Evolutionary conservation across 345 rosid genomes (phyloP).

Genomic region (Aquilaria yunnanensis): DNA sequence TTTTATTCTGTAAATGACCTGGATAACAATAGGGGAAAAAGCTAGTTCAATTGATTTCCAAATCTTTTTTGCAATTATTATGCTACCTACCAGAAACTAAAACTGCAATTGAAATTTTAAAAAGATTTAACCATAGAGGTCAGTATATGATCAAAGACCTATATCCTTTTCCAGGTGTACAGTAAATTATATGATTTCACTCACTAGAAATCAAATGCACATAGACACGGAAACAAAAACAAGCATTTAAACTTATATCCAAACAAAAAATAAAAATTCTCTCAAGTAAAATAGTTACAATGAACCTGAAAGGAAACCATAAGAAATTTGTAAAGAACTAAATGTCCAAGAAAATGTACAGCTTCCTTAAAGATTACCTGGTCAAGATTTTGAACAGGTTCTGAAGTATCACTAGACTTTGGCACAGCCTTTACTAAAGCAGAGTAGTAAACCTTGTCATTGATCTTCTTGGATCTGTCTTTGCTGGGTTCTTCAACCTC

Average conservation of each 20-base stretch:
- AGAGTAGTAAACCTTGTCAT: slow-evolving; percentile 78
- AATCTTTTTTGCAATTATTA: too few relatives aligned
- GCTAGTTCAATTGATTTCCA: too few relatives aligned
- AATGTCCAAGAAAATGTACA: neutral
- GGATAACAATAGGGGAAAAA: slow-evolving; percentile 10
- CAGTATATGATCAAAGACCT: too few relatives aligned
- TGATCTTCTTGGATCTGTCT: slow-evolving; percentile 57
- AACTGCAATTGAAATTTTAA: too few relatives aligned
- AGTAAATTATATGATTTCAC: too few relatives aligned
- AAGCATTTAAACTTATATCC: too few relatives aligned
- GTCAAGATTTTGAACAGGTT: slow-evolving; percentile 79
- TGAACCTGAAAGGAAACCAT: neutral
- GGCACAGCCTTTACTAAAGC: slow-evolving; percentile 88
- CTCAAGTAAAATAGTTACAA: neutral
- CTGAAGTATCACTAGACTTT: slow-evolving; percentile 76
- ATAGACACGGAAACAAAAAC: too few relatives aligned
- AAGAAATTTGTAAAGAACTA: neutral
- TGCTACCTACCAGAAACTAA: too few relatives aligned
- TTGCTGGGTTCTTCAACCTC: slow-evolving; percentile 87
- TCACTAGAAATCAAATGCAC: too few relatives aligned
- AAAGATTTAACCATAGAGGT: too few relatives aligned
- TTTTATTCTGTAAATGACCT: slow-evolving; percentile 89
- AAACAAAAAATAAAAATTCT: too few relatives aligned
- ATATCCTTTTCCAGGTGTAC: too few relatives aligned
- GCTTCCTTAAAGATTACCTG: slow-evolving; percentile 43